Evolutionary conservation across 192 early-diverging fungal species (phyloP).

Genomic region (Pilaira anomala): DNA sequence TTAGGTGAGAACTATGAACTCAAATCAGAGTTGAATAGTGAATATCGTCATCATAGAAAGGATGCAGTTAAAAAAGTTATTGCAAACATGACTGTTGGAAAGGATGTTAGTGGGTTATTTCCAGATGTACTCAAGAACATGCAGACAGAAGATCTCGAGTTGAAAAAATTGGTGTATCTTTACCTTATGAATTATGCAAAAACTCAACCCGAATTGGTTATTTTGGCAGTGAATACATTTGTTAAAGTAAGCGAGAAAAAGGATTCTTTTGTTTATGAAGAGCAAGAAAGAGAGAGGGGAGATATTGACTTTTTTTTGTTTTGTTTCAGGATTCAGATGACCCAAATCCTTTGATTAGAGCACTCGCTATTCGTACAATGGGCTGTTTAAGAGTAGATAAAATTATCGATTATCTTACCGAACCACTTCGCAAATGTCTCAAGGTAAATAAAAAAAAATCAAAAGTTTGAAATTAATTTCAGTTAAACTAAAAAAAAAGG

Average conservation of each 20-base stretch:
- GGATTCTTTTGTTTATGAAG: neutral
- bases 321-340: slow-evolving; percentile 84
- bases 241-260: slow-evolving; percentile 66
- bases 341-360: slow-evolving; percentile 89
- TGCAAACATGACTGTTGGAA: slow-evolving; percentile 99
- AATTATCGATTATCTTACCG: slow-evolving; percentile 89
- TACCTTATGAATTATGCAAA: slow-evolving; percentile 99
- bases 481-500: neutral
- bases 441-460: slow-evolving; percentile 36
- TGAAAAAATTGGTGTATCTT: slow-evolving; percentile 97
- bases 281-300: neutral
- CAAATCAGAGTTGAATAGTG: slow-evolving; percentile 94
- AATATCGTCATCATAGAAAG: slow-evolving; percentile 93
- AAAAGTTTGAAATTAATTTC: neutral
- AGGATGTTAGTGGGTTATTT: slow-evolving; percentile 94
- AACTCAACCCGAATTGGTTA: slow-evolving; percentile 94
- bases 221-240: slow-evolving; percentile 95
- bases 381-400: slow-evolving; percentile 94
- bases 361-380: slow-evolving; percentile 97
- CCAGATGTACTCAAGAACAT: slow-evolving; percentile 98
- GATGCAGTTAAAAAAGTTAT: slow-evolving; percentile 99
- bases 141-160: slow-evolving; percentile 96
- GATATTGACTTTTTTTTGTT: neutral
- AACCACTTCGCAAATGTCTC: slow-evolving; percentile 88
- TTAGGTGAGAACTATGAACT: slow-evolving; percentile 97